phyloP scores from a whole-genome alignment of 306 rosid genomes.

The Lablab purpureus region DNA sequence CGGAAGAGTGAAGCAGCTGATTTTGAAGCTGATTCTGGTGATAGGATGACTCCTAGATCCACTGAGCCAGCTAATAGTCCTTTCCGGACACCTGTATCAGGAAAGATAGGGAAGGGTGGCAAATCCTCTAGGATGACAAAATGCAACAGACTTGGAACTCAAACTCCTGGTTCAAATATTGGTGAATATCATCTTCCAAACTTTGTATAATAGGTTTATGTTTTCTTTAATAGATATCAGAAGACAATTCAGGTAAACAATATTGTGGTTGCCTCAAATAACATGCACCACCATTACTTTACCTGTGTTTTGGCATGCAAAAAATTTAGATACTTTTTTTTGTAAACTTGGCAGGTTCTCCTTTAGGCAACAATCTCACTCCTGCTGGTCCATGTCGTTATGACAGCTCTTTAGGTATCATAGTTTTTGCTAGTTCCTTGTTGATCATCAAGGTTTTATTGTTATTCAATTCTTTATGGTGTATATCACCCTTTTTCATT shows the following conservation, averaged over 20 bases:
- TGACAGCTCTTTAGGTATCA: constrained; percentile 94
- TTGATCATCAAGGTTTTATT: constrained; percentile 37
- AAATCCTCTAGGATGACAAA: constrained; percentile 79
- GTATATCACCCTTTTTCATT: background rate
- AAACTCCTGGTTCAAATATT: constrained; percentile 72
- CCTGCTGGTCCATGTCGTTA: constrained; percentile 98
- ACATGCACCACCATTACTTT: constrained; percentile 19
- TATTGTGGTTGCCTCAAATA: constrained; percentile 13
- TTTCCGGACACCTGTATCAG: constrained; percentile 76
- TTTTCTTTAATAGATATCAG: background rate
- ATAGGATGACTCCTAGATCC: constrained; percentile 62
- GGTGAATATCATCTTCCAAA: constrained; percentile 60
- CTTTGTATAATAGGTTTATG: constrained; percentile 37
- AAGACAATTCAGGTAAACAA: constrained; percentile 3
- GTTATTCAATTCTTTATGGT: constrained; percentile 27
- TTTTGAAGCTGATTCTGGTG: constrained; percentile 74
- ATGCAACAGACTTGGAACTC: constrained; percentile 76
- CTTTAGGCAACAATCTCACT: constrained; percentile 82
- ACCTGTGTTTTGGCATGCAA: constrained; percentile 16
- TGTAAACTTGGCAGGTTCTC: constrained; percentile 78
- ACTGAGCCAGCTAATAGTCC: constrained; percentile 61
- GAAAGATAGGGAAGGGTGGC: constrained; percentile 71
- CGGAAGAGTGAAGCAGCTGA: constrained; percentile 70
- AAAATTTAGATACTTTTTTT: constrained; percentile 1
- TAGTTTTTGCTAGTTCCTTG: constrained; percentile 25